phyloP scores from a whole-genome alignment of 2,329 filamentous ascomycete genomes.

The Colletotrichum melonis region DNA sequence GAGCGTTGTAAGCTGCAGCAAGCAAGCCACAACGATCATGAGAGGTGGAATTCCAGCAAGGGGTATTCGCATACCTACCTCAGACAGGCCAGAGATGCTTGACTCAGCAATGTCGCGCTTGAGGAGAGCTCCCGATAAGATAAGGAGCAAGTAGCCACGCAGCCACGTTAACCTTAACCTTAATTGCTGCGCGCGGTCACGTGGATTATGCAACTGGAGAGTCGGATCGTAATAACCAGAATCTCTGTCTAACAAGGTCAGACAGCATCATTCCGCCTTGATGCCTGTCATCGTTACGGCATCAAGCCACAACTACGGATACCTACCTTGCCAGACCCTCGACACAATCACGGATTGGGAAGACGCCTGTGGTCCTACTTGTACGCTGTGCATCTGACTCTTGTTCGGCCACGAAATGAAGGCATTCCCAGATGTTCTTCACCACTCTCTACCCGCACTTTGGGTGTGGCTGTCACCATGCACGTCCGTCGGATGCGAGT shows the following conservation, averaged over 20 bases:
- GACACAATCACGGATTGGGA: not conserved
- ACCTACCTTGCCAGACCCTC: not conserved
- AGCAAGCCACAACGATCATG: not conserved
- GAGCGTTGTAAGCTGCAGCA: not conserved
- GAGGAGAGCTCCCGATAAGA: conserved; percentile 2
- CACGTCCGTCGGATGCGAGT: not conserved
- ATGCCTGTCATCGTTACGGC: no score
- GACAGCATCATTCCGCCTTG: no score
- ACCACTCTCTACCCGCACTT: not conserved
- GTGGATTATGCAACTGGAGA: not conserved
- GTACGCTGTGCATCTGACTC: not conserved
- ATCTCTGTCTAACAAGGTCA: not conserved
- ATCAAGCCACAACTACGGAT: not conserved
- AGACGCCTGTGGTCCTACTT: not conserved
- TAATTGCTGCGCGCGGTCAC: not conserved
- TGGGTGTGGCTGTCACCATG: not conserved
- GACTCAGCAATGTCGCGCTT: not conserved
- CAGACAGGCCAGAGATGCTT: not conserved
- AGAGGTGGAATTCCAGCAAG: not conserved
- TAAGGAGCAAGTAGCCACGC: not conserved
- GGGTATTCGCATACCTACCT: not conserved
- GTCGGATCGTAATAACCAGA: not conserved
- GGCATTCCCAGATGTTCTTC: not conserved
- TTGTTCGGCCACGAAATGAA: not conserved
- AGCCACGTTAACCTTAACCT: not conserved